A percentile compares a stretch with the other conserved stretches of the same genome.
Evolutionary conservation across 2,329 filamentous ascomycete genomes (phyloP).

Genomic region (Exserohilum rostratum): DNA sequence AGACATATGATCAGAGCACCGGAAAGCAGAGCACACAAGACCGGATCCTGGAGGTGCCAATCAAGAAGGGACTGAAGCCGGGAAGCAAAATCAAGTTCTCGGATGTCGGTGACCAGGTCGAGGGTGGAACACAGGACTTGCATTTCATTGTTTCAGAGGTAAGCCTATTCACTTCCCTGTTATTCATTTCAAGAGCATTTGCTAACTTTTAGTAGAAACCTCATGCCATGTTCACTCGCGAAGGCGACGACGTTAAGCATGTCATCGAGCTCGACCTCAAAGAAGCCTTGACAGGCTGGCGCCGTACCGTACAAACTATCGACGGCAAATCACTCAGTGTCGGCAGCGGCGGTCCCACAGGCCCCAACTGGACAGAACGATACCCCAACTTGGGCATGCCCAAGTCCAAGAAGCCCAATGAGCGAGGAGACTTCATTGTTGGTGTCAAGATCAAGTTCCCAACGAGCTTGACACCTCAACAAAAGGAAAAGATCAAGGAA

Average conservation of each 20-base stretch:
- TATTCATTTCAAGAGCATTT: background rate
- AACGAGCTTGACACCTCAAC: slow-evolving; percentile 71
- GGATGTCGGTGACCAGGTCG: slow-evolving; percentile 96
- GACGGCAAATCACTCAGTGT: slow-evolving; percentile 85
- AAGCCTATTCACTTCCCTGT: slow-evolving; percentile 48
- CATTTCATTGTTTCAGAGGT: slow-evolving; percentile 96
- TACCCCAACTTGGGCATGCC: slow-evolving; percentile 94
- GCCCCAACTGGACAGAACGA: slow-evolving; percentile 78
- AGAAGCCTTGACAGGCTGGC: slow-evolving; percentile 94
- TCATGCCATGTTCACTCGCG: slow-evolving; percentile 81
- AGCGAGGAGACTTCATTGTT: slow-evolving; percentile 86
- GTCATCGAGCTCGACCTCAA: slow-evolving; percentile 84
- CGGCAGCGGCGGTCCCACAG: slow-evolving; percentile 81
- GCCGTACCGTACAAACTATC: slow-evolving; percentile 87
- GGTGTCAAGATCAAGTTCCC: slow-evolving; percentile 95
- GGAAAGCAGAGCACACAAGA: slow-evolving; percentile 88
- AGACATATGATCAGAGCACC: slow-evolving; percentile 80
- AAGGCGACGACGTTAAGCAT: slow-evolving; percentile 84
- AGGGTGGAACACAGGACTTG: slow-evolving; percentile 92
- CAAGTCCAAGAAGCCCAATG: slow-evolving; percentile 82
- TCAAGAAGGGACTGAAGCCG: slow-evolving; percentile 94
- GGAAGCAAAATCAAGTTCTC: slow-evolving; percentile 98
- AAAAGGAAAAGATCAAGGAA: slow-evolving; percentile 81
- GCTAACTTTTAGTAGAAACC: slow-evolving; percentile 68
- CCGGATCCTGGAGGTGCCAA: slow-evolving; percentile 89